Evolutionary conservation across 768 basidiomycete genomes (phyloP).

Genomic region (Sistotremastrum suecicum): DNA sequence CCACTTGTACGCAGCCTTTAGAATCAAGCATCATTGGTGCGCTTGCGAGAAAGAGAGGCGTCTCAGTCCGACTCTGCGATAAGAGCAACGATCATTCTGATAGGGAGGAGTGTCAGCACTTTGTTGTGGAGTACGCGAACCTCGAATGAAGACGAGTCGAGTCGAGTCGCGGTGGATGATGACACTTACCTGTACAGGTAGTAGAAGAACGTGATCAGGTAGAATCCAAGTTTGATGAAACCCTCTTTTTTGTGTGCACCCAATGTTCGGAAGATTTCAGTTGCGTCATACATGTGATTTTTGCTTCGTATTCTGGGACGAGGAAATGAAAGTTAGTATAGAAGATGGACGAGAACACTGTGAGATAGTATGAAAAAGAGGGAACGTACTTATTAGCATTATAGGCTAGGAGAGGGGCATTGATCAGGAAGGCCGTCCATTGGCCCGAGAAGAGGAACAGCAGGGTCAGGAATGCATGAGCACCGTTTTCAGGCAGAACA

Average conservation of each 20-base stretch:
- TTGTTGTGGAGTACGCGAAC: neutral
- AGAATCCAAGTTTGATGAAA: conserved; percentile 90
- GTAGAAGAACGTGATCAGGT: conserved; percentile 83
- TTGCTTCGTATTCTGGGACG: conserved; percentile 68
- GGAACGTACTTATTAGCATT: conserved; percentile 84
- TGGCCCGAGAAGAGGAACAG: conserved; percentile 93
- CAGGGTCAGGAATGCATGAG: conserved; percentile 81
- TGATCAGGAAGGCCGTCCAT: conserved; percentile 87
- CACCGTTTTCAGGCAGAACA: conserved; percentile 90
- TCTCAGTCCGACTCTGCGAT: conserved; percentile 38
- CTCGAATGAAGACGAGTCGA: neutral
- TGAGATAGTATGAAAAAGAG: neutral
- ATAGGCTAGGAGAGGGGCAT: conserved; percentile 75
- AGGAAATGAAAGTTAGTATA: neutral
- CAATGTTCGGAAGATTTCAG: conserved; percentile 95
- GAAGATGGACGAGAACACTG: neutral
- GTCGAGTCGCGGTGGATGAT: neutral
- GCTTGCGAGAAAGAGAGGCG: too few species aligned
- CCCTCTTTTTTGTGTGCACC: conserved; percentile 92
- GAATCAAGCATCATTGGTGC: too few species aligned
- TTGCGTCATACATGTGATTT: conserved; percentile 98
- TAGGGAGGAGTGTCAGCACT: neutral
- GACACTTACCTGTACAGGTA: conserved; percentile 71
- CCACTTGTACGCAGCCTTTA: too few species aligned
- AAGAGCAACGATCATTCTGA: conserved; percentile 76